Conservation (phyloP, 2,329 filamentous ascomycete genomes). For the Colletotrichum acutatum region DNA sequence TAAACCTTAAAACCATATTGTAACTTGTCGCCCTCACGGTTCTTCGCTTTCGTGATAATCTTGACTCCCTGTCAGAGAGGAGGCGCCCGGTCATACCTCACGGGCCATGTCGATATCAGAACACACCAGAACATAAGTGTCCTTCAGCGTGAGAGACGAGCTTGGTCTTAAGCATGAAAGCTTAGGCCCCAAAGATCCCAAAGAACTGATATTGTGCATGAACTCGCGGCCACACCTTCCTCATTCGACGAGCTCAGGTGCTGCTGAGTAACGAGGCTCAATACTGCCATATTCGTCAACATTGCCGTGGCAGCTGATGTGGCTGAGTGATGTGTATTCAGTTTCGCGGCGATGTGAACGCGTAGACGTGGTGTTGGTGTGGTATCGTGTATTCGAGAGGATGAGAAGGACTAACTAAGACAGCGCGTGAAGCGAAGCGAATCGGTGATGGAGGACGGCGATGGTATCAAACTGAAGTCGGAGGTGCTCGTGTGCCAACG, state of each 20-base stretch:
- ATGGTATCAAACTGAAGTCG: constrained; percentile 36
- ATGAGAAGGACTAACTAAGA: constrained; percentile 25
- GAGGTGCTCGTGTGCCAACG: constrained; percentile 27
- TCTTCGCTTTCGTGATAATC: constrained; percentile 6
- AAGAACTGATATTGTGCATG: neutral
- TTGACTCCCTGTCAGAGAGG: neutral
- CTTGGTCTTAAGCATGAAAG: neutral
- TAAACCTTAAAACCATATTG: constrained; percentile 20
- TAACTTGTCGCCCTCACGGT: neutral
- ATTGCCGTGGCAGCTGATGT: neutral
- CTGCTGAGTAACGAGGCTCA: neutral
- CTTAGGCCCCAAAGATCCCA: neutral
- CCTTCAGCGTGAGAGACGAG: neutral
- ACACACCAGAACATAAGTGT: neutral
- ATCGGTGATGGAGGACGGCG: constrained; percentile 22
- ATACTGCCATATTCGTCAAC: neutral
- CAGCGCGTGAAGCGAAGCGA: constrained; percentile 10
- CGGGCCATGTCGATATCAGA: neutral
- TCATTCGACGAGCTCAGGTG: neutral
- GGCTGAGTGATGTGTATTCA: neutral
- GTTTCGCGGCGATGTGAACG: neutral
- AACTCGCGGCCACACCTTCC: neutral
- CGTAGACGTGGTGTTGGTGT: neutral
- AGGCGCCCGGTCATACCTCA: constrained; percentile 5
- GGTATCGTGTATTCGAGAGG: constrained; percentile 33